Conservation (phyloP, 768 basidiomycete genomes). For the Trametes sanguinea region DNA sequence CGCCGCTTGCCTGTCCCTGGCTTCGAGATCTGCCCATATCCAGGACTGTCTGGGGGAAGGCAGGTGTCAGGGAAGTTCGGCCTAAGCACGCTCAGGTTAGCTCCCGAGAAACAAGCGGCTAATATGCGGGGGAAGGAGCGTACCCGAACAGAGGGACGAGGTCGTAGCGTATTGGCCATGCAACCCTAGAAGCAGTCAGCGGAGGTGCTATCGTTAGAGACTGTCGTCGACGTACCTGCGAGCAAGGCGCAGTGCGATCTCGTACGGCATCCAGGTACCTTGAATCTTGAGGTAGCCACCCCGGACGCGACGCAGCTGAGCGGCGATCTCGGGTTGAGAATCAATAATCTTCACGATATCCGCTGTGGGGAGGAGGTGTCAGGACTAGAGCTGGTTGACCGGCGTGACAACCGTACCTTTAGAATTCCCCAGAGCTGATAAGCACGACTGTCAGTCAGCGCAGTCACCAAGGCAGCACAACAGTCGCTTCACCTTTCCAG, state of each 20-base stretch:
- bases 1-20: constrained; percentile 60
- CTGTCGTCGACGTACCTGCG: constrained; percentile 57
- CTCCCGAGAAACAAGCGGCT: constrained; percentile 15
- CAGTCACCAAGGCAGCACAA: background rate
- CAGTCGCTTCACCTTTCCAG: constrained; percentile 74
- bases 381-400: background rate
- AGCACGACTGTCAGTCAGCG: constrained; percentile 1
- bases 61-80: constrained; percentile 85
- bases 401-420: constrained; percentile 54
- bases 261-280: constrained; percentile 94
- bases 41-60: constrained; percentile 81
- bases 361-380: constrained; percentile 44
- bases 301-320: constrained; percentile 79
- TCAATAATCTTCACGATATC: constrained; percentile 94
- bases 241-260: constrained; percentile 80
- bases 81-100: constrained; percentile 39
- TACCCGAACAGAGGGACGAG: constrained; percentile 89
- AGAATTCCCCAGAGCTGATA: constrained; percentile 79
- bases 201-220: background rate
- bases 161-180: constrained; percentile 86
- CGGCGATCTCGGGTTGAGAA: constrained; percentile 84
- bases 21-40: constrained; percentile 79
- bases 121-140: constrained; percentile 22
- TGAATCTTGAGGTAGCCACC: constrained; percentile 92
- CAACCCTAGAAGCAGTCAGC: constrained; percentile 56